Percentiles rank a stretch among this genome's conserved stretches.
Evolutionary conservation across 2,329 filamentous ascomycete genomes (phyloP).

Genomic region (Fusarium udum): DNA sequence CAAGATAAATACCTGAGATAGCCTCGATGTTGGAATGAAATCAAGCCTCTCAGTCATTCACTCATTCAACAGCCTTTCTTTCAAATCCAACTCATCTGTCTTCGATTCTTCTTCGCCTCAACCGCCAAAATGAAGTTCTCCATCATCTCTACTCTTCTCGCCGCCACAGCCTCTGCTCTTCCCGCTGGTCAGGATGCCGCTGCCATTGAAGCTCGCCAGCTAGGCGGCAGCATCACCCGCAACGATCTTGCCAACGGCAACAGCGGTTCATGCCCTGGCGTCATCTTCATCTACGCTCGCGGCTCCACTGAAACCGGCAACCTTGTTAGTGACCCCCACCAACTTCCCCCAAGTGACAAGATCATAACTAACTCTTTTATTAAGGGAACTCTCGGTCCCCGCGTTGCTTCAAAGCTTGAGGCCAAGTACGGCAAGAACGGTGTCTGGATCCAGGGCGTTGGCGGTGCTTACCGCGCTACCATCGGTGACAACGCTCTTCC

Average conservation of each 20-base stretch:
- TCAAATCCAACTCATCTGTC: not conserved
- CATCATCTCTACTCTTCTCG: conserved; percentile 24
- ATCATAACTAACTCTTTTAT: not conserved
- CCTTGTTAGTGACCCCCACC: conserved; percentile 42
- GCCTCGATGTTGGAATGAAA: not conserved
- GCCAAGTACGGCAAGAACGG: conserved; percentile 35
- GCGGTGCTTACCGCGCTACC: conserved; percentile 50
- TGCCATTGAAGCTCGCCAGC: conserved; percentile 31
- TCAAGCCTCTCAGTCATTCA: conserved; percentile 9
- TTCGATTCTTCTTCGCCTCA: not conserved
- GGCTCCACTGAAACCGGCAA: conserved; percentile 52
- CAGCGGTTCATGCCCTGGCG: conserved; percentile 46
- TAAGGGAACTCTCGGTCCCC: conserved; percentile 46
- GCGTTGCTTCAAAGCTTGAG: conserved; percentile 44
- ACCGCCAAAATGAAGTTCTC: conserved; percentile 31
- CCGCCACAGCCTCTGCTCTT: conserved; percentile 28
- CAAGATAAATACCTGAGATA: conserved; percentile 3
- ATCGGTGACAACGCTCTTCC: conserved; percentile 51
- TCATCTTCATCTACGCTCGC: conserved; percentile 54
- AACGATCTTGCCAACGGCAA: conserved; percentile 45
- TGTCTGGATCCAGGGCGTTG: conserved; percentile 57
- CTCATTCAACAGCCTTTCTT: conserved; percentile 8
- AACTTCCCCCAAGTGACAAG: not conserved
- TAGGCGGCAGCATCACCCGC: conserved; percentile 19
- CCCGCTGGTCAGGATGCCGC: conserved; percentile 6